These are phyloP conservation scores for Apocynum venetum DNA, from an alignment of 257 asterid genomes.

Conservation along the genomic window DNA sequence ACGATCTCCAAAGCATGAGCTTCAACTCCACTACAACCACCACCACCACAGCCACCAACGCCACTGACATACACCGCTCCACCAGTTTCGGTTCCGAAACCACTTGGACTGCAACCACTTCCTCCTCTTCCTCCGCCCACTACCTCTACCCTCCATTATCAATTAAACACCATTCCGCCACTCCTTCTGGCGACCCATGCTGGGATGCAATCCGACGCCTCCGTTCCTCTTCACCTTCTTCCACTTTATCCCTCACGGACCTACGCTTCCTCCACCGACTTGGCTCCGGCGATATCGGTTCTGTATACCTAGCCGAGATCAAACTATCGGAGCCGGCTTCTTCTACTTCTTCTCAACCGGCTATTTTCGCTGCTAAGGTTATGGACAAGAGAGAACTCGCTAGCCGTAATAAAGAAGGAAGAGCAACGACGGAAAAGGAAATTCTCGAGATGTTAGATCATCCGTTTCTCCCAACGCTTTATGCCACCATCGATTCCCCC, in stretches of 20 bases:
- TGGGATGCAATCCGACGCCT: constrained; percentile 66
- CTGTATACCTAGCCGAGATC: constrained; percentile 83
- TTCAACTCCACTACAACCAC: constrained; percentile 81
- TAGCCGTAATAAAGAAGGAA: constrained; percentile 76
- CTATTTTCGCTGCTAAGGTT: constrained; percentile 81
- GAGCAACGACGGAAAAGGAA: constrained; percentile 85
- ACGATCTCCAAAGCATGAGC: constrained; percentile 88
- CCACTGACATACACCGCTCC: constrained; percentile 82
- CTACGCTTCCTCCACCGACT: constrained; percentile 87
- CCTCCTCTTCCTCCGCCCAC: constrained; percentile 51
- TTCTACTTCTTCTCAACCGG: constrained; percentile 4
- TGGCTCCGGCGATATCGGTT: constrained; percentile 94
- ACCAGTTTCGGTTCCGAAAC: constrained; percentile 86
- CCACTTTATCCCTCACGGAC: constrained; percentile 57
- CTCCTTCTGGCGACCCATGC: constrained; percentile 70
- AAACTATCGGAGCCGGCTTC: constrained; percentile 28
- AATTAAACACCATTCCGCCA: constrained; percentile 37
- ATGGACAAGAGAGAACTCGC: constrained; percentile 85
- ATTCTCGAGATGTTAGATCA: constrained; percentile 84
- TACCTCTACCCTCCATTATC: constrained; percentile 27
- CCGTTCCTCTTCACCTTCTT: constrained; percentile 25
- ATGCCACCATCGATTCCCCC: constrained; percentile 72
- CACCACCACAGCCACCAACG: constrained; percentile 30
- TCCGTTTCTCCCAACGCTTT: constrained; percentile 83
- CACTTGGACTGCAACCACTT: constrained; percentile 62